Conservation (phyloP, 139 green algal genomes). For the Pseudopediastrum boryanum region DNA sequence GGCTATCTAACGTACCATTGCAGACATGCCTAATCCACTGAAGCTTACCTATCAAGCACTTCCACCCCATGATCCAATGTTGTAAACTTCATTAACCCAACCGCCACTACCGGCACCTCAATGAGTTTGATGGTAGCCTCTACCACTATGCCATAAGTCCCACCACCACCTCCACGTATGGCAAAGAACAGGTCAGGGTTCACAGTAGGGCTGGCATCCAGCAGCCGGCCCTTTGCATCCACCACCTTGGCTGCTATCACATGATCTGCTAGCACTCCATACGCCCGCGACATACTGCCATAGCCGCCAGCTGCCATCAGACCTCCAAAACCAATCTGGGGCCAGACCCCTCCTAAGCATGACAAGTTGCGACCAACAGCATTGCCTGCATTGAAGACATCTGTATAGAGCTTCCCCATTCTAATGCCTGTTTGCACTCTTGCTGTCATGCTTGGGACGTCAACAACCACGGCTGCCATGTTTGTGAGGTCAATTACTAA, state of each 20-base stretch:
- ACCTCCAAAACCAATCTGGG: constrained; percentile 21
- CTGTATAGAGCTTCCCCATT: background rate
- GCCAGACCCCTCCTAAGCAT: background rate
- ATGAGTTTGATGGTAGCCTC: constrained; percentile 24
- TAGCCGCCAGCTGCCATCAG: constrained; percentile 26
- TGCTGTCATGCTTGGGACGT: background rate
- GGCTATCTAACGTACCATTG: too few relatives aligned
- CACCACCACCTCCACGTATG: background rate
- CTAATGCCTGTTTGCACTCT: background rate
- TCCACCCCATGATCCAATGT: constrained; percentile 11
- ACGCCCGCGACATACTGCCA: constrained; percentile 17
- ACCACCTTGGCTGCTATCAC: constrained; percentile 17
- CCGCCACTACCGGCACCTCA: constrained; percentile 26
- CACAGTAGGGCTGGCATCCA: background rate
- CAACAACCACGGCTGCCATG: background rate
- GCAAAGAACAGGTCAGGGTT: constrained; percentile 33
- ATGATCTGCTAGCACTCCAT: constrained; percentile 23
- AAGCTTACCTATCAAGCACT: constrained; percentile 23
- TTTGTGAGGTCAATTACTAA: background rate
- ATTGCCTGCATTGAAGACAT: background rate
- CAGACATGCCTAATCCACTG: too few relatives aligned
- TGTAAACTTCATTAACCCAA: background rate
- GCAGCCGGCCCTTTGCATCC: constrained; percentile 13
- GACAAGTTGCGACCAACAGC: background rate
- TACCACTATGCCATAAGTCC: constrained; percentile 24